A percentile compares a stretch with the other conserved stretches of the same genome.
Conservation (phyloP, 345 rosid genomes). For the Euphorbia tirucalli region DNA sequence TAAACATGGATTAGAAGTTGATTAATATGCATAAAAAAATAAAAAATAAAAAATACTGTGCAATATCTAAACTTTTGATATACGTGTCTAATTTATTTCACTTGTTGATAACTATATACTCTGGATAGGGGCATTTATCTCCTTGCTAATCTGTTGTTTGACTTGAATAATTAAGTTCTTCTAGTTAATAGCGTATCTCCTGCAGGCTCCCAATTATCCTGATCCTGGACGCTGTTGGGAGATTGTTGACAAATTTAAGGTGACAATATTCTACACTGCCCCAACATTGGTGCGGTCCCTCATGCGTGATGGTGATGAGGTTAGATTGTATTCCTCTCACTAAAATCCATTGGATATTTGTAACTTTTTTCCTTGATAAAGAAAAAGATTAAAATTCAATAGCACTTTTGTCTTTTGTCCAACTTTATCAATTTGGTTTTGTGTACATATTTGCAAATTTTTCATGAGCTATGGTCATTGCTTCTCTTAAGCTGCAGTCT, state of each 20-base stretch:
- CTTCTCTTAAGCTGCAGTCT: background rate
- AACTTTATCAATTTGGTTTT: background rate
- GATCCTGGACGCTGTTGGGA: slow-evolving; percentile 97
- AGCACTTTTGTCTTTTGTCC: background rate
- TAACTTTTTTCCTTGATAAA: background rate
- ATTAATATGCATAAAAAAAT: no score
- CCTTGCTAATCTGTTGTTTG: background rate
- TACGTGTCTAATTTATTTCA: background rate
- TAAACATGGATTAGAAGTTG: background rate
- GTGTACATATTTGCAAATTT: background rate
- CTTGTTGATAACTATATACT: background rate
- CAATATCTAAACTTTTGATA: background rate
- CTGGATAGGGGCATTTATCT: background rate
- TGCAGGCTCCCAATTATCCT: slow-evolving; percentile 92
- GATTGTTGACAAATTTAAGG: slow-evolving; percentile 89
- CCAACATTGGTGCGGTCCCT: slow-evolving; percentile 97
- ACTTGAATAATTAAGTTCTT: slow-evolving; percentile 16
- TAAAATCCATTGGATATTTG: slow-evolving; percentile 11
- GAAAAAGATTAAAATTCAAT: slow-evolving; percentile 4
- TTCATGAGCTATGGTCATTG: background rate
- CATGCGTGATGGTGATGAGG: slow-evolving; percentile 91
- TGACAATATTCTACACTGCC: slow-evolving; percentile 91
- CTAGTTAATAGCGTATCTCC: slow-evolving; percentile 19
- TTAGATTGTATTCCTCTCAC: slow-evolving; percentile 30
- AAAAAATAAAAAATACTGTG: background rate